Evolutionary conservation across 805 yeast genomes (phyloP), one percentile per base, ranked within the genome.

Genomic region (Ogataea minuta): DNA sequence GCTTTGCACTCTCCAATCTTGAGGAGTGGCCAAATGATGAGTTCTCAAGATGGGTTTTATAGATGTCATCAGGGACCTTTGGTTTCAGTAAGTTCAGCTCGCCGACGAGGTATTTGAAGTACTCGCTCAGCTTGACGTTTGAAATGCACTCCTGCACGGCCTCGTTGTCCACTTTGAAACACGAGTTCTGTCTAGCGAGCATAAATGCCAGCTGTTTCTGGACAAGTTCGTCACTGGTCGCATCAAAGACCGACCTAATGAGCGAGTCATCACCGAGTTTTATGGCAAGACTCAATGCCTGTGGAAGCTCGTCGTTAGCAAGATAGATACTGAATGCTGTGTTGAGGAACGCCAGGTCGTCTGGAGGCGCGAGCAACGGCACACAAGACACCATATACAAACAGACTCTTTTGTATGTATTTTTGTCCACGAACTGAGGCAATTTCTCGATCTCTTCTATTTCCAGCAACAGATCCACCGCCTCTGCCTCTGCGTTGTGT

Each of bases 401-500:
- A 58, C 99, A 90, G 23, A 91, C 97, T 59, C 99, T 79, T 39
- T 79, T 80, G 56, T 72, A 90, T 3, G 95, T 86, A 57, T 81
- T 74, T 42, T 80, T 81, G 60, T 93, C 98, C 37, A 90, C 95
- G 59, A 76, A 87, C 50, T 81, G 79, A 7, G 93, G 82, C 48
- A 93, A 70, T 57, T 81, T 78, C 54, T 86, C 95, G 50, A 93
- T 84, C 39, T 79, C 71, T 64, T 93, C 99, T 40, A 93, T 78
- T 64, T 93, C 99, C 43, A 89, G 71, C 48, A 93, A 72, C 50
- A 93, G 69, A 65, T 93, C 99, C 17, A 93, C 95, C 1, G 99
- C 99, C 59, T 93, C 99, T 14, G 96, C 96, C 65, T 93, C 99
- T 28, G 96, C 98, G 59, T 93, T 91, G 66, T 91, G 97, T 57